Conservation (phyloP, 2,329 filamentous ascomycete species). For the Elsinoe fawcettii region DNA sequence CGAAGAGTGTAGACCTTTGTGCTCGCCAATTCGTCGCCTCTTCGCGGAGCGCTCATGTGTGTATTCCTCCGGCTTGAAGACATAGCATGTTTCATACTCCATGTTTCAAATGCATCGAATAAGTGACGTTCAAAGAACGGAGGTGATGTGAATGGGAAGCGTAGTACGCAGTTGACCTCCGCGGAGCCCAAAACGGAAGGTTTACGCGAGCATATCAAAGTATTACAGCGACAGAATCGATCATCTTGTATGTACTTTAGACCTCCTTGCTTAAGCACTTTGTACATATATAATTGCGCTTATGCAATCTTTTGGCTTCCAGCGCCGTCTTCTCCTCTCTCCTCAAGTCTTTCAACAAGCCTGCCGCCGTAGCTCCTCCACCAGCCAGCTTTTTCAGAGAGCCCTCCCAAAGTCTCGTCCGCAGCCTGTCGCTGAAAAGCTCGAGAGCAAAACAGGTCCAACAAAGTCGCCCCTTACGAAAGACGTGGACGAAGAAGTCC, state of each 20-base stretch:
- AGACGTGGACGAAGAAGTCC: slow-evolving; percentile 15
- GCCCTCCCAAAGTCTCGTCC: background rate
- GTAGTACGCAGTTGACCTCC: background rate
- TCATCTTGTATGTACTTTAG: background rate
- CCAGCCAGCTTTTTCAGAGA: background rate
- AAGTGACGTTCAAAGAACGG: background rate
- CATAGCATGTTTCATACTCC: slow-evolving; percentile 44
- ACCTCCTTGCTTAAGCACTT: background rate
- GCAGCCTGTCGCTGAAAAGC: slow-evolving; percentile 5
- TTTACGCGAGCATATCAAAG: background rate
- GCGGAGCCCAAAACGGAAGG: slow-evolving; percentile 6
- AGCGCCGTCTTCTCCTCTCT: slow-evolving; percentile 16
- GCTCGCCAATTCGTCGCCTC: slow-evolving; percentile 29
- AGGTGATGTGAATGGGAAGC: background rate
- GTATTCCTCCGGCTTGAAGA: slow-evolving; percentile 32
- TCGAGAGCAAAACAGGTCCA: background rate
- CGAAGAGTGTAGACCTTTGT: slow-evolving; percentile 29
- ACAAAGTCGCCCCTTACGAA: background rate
- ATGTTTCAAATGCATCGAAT: slow-evolving; percentile 25
- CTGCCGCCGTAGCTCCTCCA: slow-evolving; percentile 19
- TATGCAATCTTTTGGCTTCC: slow-evolving; percentile 18
- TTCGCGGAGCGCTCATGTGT: slow-evolving; percentile 31
- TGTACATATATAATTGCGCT: slow-evolving; percentile 8
- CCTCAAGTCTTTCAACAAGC: slow-evolving; percentile 20
- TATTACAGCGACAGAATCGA: background rate